Evolutionary conservation across 2,329 filamentous ascomycete genomes (phyloP).

Genomic region (Fusarium nygamai): DNA sequence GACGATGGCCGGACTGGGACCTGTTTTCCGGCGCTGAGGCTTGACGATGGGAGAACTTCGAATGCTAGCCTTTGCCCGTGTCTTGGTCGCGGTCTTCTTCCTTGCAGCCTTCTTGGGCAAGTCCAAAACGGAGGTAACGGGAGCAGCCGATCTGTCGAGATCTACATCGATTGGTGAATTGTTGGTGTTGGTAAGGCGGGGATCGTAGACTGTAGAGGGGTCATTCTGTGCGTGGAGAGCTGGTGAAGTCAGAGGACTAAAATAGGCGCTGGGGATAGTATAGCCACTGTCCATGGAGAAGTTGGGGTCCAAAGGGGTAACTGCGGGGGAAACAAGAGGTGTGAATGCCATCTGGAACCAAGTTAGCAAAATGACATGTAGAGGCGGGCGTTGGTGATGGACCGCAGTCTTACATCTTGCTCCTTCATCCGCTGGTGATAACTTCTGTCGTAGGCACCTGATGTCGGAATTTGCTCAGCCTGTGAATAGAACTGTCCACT

Average conservation of each 20-base stretch:
- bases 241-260: conserved; percentile 84
- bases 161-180: conserved; percentile 70
- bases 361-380: conserved; percentile 8
- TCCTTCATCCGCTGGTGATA: conserved; percentile 75
- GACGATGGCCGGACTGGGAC: conserved; percentile 64
- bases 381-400: neutral
- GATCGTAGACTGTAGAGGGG: conserved; percentile 32
- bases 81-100: conserved; percentile 63
- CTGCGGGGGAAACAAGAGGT: conserved; percentile 83
- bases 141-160: conserved; percentile 54
- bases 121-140: conserved; percentile 56
- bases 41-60: conserved; percentile 80
- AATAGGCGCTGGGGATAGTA: conserved; percentile 76
- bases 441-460: conserved; percentile 69
- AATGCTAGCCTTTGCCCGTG: conserved; percentile 62
- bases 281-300: conserved; percentile 70
- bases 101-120: conserved; percentile 60
- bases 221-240: conserved; percentile 70
- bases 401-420: conserved; percentile 64
- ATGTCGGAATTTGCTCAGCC: conserved; percentile 62
- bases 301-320: conserved; percentile 79
- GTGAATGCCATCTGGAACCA: conserved; percentile 75
- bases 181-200: conserved; percentile 47
- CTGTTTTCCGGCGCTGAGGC: conserved; percentile 65
- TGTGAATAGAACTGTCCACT: conserved; percentile 68